Percentiles rank a stretch among this genome's conserved stretches.
Evolutionary conservation across 192 early-diverging fungal genomes (phyloP).

Genomic region (Coemansia sp.): DNA sequence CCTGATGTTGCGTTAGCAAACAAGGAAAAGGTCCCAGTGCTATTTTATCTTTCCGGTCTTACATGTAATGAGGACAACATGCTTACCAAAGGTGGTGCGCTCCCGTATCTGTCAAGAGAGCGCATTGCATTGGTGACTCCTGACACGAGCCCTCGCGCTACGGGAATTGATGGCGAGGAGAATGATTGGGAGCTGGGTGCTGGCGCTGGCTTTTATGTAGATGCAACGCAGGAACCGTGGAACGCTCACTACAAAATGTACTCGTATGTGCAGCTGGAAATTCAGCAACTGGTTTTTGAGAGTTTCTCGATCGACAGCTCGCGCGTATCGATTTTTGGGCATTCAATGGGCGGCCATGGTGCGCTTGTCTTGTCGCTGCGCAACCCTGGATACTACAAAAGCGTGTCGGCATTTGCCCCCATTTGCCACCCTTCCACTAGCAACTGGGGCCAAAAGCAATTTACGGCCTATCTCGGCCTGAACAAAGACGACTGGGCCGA

Average conservation of each 20-base stretch:
- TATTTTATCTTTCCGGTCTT: conserved; percentile 83
- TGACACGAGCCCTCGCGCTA: conserved; percentile 80
- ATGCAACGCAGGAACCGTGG: conserved; percentile 80
- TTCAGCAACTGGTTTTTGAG: conserved; percentile 60
- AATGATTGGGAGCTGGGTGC: conserved; percentile 55
- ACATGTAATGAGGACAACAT: conserved; percentile 89
- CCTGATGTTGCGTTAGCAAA: conserved; percentile 53
- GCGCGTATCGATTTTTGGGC: conserved; percentile 67
- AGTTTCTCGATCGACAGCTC: conserved; percentile 62
- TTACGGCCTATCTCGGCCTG: conserved; percentile 71
- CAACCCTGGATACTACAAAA: conserved; percentile 69
- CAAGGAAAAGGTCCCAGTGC: conserved; percentile 27
- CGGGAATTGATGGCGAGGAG: conserved; percentile 70
- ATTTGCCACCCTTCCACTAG: conserved; percentile 72
- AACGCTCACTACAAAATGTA: conserved; percentile 78
- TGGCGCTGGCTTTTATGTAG: conserved; percentile 67
- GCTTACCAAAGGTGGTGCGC: conserved; percentile 77
- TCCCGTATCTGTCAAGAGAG: conserved; percentile 61
- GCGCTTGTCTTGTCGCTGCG: conserved; percentile 75
- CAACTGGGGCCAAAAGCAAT: conserved; percentile 79
- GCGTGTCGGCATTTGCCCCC: conserved; percentile 79
- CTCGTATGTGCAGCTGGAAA: conserved; percentile 74
- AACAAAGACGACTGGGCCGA: conserved; percentile 58
- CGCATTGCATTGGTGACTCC: conserved; percentile 78
- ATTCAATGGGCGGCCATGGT: conserved; percentile 89